Percentiles rank a stretch among this genome's conserved stretches.
Evolutionary conservation across 257 asterid species (phyloP).

Genomic region (Osmanthus fragrans): DNA sequence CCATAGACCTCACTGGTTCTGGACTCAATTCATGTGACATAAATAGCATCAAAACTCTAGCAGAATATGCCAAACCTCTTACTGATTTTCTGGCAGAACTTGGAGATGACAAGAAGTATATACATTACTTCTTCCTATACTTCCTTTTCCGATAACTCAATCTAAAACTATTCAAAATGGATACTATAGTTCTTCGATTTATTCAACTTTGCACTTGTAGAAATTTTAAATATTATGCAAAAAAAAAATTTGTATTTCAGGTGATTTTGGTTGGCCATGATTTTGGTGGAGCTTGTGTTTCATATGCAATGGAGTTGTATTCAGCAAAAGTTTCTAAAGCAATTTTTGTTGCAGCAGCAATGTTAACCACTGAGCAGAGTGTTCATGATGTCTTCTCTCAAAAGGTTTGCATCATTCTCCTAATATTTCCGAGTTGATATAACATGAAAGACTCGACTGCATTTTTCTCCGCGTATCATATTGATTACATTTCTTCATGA

Average conservation of each 20-base stretch:
- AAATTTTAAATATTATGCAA: background rate
- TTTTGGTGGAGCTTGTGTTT: slow-evolving; percentile 58
- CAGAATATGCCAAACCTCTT: slow-evolving; percentile 54
- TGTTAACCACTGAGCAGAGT: slow-evolving; percentile 47
- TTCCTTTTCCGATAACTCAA: background rate
- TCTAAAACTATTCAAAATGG: background rate
- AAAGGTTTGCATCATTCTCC: slow-evolving; percentile 31
- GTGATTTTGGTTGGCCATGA: slow-evolving; percentile 69
- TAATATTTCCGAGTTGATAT: background rate
- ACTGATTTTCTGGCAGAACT: slow-evolving; percentile 47
- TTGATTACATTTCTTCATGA: too few relatives aligned
- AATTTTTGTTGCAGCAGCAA: slow-evolving; percentile 61
- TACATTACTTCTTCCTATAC: background rate
- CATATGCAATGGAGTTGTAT: slow-evolving; percentile 59
- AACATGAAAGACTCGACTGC: background rate
- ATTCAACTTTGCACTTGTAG: background rate
- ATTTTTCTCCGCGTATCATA: too few relatives aligned
- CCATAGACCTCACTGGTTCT: slow-evolving; percentile 62
- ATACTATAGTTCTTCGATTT: background rate
- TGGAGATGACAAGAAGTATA: slow-evolving; percentile 34
- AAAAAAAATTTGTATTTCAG: slow-evolving; percentile 26
- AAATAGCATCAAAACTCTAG: slow-evolving; percentile 37
- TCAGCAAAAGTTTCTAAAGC: slow-evolving; percentile 50
- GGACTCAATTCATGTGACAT: slow-evolving; percentile 53
- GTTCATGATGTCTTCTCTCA: slow-evolving; percentile 54